These are phyloP conservation scores for Myxozyma vanderwaltii DNA, from an alignment of 805 yeast species.

Conservation along the genomic window DNA sequence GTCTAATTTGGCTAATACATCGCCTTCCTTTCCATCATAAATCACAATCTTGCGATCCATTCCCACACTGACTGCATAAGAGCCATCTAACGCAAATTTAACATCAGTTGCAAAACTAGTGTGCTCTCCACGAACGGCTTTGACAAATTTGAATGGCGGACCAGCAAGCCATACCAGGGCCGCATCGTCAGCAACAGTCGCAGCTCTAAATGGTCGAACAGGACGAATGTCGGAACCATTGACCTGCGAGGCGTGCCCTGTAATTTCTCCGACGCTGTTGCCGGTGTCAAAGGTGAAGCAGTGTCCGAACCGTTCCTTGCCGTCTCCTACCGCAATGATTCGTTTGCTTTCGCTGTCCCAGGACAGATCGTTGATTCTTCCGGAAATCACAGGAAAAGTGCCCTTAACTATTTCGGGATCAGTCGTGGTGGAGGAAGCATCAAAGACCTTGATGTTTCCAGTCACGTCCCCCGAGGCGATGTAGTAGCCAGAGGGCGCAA, in stretches of 20 bases:
- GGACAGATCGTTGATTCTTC: constrained; percentile 76
- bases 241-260: constrained; percentile 84
- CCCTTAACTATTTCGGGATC: constrained; percentile 66
- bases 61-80: constrained; percentile 74
- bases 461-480: constrained; percentile 88
- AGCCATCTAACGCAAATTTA: constrained; percentile 79
- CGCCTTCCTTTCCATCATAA: constrained; percentile 89
- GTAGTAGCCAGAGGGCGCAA: constrained; percentile 87
- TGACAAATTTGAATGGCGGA: constrained; percentile 88
- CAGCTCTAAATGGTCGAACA: constrained; percentile 88
- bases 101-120: constrained; percentile 79
- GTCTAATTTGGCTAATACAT: constrained; percentile 52
- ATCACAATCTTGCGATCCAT: constrained; percentile 75
- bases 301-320: constrained; percentile 87
- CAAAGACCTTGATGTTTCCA: constrained; percentile 93
- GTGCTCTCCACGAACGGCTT: constrained; percentile 73
- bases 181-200: constrained; percentile 87
- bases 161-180: constrained; percentile 83
- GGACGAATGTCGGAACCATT: constrained; percentile 85
- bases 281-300: constrained; percentile 94
- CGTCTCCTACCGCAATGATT: constrained; percentile 92
- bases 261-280: constrained; percentile 92
- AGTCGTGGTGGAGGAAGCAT: constrained; percentile 47
- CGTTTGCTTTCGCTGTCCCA: constrained; percentile 92
- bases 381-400: constrained; percentile 69